Evolutionary conservation across 192 early-diverging fungal genomes (phyloP).

Genomic region (Dimargaris cristalligena): DNA sequence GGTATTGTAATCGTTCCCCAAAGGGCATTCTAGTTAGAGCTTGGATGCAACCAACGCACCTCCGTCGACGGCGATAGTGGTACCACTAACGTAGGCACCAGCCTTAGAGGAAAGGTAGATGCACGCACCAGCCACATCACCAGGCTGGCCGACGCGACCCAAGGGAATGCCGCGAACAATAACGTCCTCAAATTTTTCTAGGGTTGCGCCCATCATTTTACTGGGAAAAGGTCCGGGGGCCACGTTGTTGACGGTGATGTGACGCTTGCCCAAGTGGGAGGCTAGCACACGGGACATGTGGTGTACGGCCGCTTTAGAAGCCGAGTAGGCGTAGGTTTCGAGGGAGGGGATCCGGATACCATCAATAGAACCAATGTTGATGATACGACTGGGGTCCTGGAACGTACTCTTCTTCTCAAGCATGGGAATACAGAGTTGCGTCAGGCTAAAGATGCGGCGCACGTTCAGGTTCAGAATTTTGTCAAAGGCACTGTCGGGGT

Average conservation of each 20-base stretch:
- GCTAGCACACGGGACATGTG: constrained; percentile 55
- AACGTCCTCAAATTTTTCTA: constrained; percentile 29
- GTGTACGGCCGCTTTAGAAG: constrained; percentile 64
- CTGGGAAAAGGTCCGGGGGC: constrained; percentile 57
- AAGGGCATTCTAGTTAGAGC: constrained; percentile 14
- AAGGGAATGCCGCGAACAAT: constrained; percentile 43
- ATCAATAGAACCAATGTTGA: constrained; percentile 77
- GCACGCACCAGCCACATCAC: constrained; percentile 76
- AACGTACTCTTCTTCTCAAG: constrained; percentile 37
- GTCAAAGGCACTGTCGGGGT: constrained; percentile 43
- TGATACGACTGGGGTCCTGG: constrained; percentile 52
- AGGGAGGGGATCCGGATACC: constrained; percentile 31
- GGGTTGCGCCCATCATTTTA: constrained; percentile 59
- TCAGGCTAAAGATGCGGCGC: constrained; percentile 63
- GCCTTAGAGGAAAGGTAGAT: constrained; percentile 61
- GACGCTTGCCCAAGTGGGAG: constrained; percentile 31
- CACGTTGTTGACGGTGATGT: constrained; percentile 49
- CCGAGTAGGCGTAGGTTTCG: constrained; percentile 54
- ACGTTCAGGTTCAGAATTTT: constrained; percentile 79
- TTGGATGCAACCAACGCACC: constrained; percentile 34
- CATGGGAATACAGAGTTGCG: constrained; percentile 52
- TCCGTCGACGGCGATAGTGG: constrained; percentile 71
- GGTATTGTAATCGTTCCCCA: no score
- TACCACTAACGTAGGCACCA: constrained; percentile 67
- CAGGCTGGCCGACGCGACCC: constrained; percentile 57